Base-by-base conservation (phyloP, 2,329 filamentous ascomycete species). In the Ophiognomonia clavigignenti-juglandacearum region DNA sequence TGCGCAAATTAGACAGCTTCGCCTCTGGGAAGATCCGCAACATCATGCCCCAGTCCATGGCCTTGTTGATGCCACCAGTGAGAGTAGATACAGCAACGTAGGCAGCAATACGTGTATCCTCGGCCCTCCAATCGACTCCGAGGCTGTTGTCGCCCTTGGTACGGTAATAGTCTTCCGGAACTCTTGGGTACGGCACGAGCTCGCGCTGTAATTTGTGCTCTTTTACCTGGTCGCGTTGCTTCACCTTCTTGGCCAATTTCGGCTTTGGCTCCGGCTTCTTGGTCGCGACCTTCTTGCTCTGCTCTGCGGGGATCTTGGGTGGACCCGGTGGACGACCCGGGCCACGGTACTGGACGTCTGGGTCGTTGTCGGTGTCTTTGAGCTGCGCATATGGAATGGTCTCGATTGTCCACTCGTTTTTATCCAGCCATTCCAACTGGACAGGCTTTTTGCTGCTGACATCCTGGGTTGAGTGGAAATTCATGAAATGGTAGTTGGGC, bases 1-100 rank as follows among this genome's bases (percentile, higher is more conserved):
- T 73, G 19, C 72, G 72, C 31, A 85, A 62, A 11, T 68, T 69
- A 23, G 69, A 72, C 11, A 80, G 64, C 5, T 71, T 73, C 42
- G 73, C 68, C 13, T 70, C 66, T 1, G 78, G 81, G 56, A 81
- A 83, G 13, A 80, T 61, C 19, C 70, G 70, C 54, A 76, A 61
- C 48, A 83, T 64, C 34, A 83, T 56, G 9, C 80, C 80, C 74
- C 80, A 83, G 55, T 85, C 82, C 19, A 82, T 68, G 2, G 70
- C 66, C 54, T 76, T 73, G 52, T 80, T 76, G 10, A 80, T 68
- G 6, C 82, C 82, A 9, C 82, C 82, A 6, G 82, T 64, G 8
- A 85, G 63, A 7, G 75, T 75, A 16, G 75, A 72, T 31, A 83
- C 67, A 13, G 77, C 73, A 42, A 84, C 66, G 48, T 83, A 78